phyloP scores from a whole-genome alignment of 2,329 filamentous ascomycete species.

The Nemania serpens region DNA sequence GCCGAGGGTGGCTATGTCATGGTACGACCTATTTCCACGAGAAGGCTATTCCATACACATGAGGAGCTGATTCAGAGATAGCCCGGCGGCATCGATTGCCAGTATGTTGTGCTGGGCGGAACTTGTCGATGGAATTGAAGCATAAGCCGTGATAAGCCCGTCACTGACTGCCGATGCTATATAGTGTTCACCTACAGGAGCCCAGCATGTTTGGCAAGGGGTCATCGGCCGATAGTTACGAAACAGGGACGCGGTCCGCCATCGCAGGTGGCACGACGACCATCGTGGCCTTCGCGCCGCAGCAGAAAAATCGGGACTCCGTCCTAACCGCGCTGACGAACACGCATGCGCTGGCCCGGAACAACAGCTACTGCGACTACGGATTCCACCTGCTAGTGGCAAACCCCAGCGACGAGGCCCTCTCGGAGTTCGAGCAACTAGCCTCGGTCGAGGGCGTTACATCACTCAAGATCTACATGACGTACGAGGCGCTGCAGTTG shows the following conservation, averaged over 20 bases:
- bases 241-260: conserved; percentile 56
- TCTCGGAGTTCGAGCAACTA: conserved; percentile 48
- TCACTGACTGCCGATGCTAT: conserved; percentile 20
- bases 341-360: conserved; percentile 51
- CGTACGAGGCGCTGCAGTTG: conserved; percentile 53
- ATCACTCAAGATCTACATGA: conserved; percentile 53
- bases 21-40: conserved; percentile 29
- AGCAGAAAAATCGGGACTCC: conserved; percentile 51
- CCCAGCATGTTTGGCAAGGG: conserved; percentile 44
- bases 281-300: conserved; percentile 61
- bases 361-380: conserved; percentile 60
- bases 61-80: conserved; percentile 14
- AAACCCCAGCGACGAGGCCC: conserved; percentile 29
- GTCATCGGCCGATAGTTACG: conserved; percentile 43
- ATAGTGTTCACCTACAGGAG: conserved; percentile 48
- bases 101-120: conserved; percentile 10
- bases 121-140: background rate
- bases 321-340: conserved; percentile 50
- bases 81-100: conserved; percentile 47
- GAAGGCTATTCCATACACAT: background rate
- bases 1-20: conserved; percentile 50
- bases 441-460: conserved; percentile 46
- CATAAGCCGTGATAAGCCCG: background rate
- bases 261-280: conserved; percentile 65
- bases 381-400: conserved; percentile 50